Base-by-base conservation (phyloP, 164 flowering plant species). In the Annona squamosa region DNA sequence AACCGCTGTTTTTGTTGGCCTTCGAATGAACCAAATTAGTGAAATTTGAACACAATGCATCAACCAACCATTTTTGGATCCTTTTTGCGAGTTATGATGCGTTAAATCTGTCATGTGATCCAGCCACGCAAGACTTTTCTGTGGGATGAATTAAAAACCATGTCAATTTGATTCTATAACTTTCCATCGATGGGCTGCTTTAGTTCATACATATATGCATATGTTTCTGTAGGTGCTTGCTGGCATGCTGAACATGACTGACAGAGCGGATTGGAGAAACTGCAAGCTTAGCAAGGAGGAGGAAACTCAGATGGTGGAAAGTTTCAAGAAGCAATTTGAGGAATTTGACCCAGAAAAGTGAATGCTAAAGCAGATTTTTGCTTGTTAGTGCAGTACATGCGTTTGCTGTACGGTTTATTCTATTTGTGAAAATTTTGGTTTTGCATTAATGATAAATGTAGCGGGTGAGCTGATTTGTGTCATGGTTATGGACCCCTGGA, bases 241-340 rank as follows among this genome's bases (percentile, higher is more conserved):
- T 4, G 91, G 93, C 69, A 80, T 93, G 82, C 83, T 95, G 59
- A 88, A 88, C 70, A 75, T 86, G 79, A 84, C 89, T 10, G 93
- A 90, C 37, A 91, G 80, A 68, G 98, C 93, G 72, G 97, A 95
- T 79, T 95, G 99, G 99, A 89, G 92, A 80, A 89, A 85, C 68
- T 89, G 92, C 78, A 79, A 82, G 63, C 81, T 82, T 69, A 82
- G 85, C 81, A 90, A 89, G 85, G 99, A 90, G 43, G 97, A 95
- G 42, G 99, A 95, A 84, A 82, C 68, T 4, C 83, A 80, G 72
- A 74, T 87, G 85, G 89, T 77, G 3, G 92, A 86, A 69, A 70
- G 68, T 73, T 93, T 93, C 79, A 95, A 89, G 84, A 84, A 75
- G 65, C 79, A 56, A 69, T 95, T 89, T 81, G 77, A 85, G 75